Base-by-base conservation (phyloP, 768 basidiomycete species). In the Tricholoma matsutake region DNA sequence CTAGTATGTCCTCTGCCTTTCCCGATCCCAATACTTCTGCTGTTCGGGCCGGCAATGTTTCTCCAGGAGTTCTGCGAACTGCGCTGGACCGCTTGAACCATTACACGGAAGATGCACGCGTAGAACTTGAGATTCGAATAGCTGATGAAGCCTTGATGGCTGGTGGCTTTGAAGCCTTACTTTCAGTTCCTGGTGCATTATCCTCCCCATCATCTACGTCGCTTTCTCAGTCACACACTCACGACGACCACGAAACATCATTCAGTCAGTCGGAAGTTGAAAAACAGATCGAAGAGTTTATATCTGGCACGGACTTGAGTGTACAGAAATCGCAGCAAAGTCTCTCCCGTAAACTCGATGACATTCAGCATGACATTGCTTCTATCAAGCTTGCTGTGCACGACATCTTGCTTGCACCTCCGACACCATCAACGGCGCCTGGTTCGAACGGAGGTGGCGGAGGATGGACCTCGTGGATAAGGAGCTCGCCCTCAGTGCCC, bases 91-190 rank as follows among this genome's bases (percentile, higher is more conserved):
- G 91, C 7, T 77, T 94, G 45, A 79, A 85, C 57, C 89, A 94
- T 68, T 90, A 82, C 67, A 83, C 83, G 4, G 92, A 93, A 69
- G 92, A 93, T 64, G 85, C 85, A 1, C 84, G 89, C 1, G 92
- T 94, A 9, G 92, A 94, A 68, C 75, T 94, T 20, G 92, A 94
- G 73, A 93, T 94, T 41, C 83, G 85, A 22, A 75, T 86, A 9
- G 82, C 88, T 2, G 92, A 94, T 68, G 91, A 91, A 63, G 81
- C 79, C 10, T 79, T 93, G 13, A 76, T 87, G 0, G 76, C 78
- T 6, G 80, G 79, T 7, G 91, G 91, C 3, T 93, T 86, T 61
- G 84, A 86, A 64, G 85, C 88, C 0, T 70, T 92, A n/a, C 74
- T 92, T 11, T 73, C 76, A 14, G 76, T 92, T 3, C 82, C 83